Percentiles rank a stretch among this genome's conserved stretches.
Conservation (phyloP, 495 filamentous ascomycete genomes). For the Astrocystis sublimbata region DNA sequence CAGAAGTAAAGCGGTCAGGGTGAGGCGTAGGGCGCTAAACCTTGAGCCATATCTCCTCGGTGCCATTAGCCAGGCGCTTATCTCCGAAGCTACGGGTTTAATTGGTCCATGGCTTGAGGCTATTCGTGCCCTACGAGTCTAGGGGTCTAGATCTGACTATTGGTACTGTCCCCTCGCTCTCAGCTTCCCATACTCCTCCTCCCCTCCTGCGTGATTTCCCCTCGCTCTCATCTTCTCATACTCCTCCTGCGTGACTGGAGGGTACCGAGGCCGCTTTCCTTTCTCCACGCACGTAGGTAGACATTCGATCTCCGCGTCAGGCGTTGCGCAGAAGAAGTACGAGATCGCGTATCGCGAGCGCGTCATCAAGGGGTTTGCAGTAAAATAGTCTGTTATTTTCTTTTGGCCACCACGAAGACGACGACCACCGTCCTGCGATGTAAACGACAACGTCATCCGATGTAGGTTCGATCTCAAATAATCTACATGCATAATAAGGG, state of each 20-base stretch:
- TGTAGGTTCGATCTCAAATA: constrained; percentile 57
- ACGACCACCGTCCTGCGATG: constrained; percentile 35
- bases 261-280: constrained; percentile 49
- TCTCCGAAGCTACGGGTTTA: neutral
- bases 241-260: constrained; percentile 52
- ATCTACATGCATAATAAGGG: constrained; percentile 39
- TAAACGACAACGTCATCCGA: constrained; percentile 51
- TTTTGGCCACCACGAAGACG: too few relatives aligned
- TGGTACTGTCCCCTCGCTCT: constrained; percentile 54
- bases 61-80: constrained; percentile 1
- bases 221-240: constrained; percentile 55
- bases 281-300: constrained; percentile 50
- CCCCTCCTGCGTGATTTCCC: constrained; percentile 57
- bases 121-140: neutral
- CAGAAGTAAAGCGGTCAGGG: neutral
- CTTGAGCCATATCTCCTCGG: neutral
- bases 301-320: constrained; percentile 56
- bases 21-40: constrained; percentile 1
- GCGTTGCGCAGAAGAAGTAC: constrained; percentile 61
- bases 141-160: constrained; percentile 14
- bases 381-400: too few relatives aligned
- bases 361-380: constrained; percentile 45
- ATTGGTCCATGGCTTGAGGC: neutral
- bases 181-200: constrained; percentile 54
- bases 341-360: constrained; percentile 61